Base-by-base conservation (phyloP, 129 eudicot genomes). In the Sambucus nigra region DNA sequence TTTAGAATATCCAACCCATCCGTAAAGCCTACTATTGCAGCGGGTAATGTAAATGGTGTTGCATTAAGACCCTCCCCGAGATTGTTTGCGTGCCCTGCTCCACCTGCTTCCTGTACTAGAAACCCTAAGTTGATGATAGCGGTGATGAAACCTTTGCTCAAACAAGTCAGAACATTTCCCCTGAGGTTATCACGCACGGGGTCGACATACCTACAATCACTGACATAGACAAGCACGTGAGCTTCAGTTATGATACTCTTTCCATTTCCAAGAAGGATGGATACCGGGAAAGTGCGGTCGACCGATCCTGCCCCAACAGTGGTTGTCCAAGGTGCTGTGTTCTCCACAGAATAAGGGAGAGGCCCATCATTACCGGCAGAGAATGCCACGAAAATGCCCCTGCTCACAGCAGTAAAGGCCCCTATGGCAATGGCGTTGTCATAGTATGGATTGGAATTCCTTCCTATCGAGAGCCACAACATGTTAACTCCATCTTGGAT, bases 281-380 rank as follows among this genome's bases (percentile, higher is more conserved):
- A 13, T 12, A 13, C 55, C 20, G 14, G 28, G 14, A 50, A 21
- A 22, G 28, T 22, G 10, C 55, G 28, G 8, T 47, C 55, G 17
- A 7, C 28, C 10, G 44, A 17, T 18, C 38, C 28, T 11, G 42
- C 66, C 25, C 32, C 51, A 53, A 51, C 55, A 3, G 55, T 51
- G 17, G 15, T 24, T 22, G 25, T 14, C 55, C 55, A 51, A 7
- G 55, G 55, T 1, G 55, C 33, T 11, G 13, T 14, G 15, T 51
- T 23, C 12, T 24, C n/a, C 1, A 51, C 3, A 7, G 55, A 22
- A 7, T 7, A 8, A 0, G 16, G 2, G 2, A 21, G 23, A 18
- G 32, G 57, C 13, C 57, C 21, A 1, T 4, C 0, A 51, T 51
- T 25, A 7, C 57, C 32, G 0, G 32, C 38, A 2, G 38, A 25